phyloP scores from a whole-genome alignment of 148 eudicot species.

The Silene latifolia region DNA sequence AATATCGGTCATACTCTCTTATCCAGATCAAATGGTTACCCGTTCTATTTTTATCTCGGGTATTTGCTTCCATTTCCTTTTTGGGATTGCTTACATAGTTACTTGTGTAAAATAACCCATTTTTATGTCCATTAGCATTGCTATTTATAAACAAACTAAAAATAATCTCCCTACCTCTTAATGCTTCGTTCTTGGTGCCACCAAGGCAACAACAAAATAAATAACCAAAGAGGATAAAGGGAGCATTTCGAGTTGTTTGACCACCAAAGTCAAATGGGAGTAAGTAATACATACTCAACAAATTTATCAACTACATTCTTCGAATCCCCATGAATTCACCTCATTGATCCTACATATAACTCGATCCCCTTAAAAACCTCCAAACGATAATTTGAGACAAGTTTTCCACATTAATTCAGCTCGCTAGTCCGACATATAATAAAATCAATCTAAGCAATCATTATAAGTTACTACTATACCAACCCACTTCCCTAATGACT shows the following conservation, averaged over 20 bases:
- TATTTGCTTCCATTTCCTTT: neutral
- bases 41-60: neutral
- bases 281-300: neutral
- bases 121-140: neutral
- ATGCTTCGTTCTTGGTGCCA: no score
- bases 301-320: neutral
- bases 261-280: no score
- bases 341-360: neutral
- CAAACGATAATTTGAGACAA: neutral
- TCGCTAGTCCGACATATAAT: no score
- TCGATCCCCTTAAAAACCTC: neutral
- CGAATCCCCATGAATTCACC: neutral
- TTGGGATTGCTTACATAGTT: neutral
- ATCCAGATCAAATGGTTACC: neutral
- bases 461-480: no score
- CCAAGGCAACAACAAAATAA: no score
- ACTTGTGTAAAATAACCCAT: neutral
- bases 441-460: no score
- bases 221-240: neutral
- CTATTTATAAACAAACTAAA: neutral
- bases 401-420: neutral
- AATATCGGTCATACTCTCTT: neutral
- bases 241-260: neutral
- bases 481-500: no score
- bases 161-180: neutral